phyloP scores from a whole-genome alignment of 805 yeast species.

The Wickerhamiella brachini region DNA sequence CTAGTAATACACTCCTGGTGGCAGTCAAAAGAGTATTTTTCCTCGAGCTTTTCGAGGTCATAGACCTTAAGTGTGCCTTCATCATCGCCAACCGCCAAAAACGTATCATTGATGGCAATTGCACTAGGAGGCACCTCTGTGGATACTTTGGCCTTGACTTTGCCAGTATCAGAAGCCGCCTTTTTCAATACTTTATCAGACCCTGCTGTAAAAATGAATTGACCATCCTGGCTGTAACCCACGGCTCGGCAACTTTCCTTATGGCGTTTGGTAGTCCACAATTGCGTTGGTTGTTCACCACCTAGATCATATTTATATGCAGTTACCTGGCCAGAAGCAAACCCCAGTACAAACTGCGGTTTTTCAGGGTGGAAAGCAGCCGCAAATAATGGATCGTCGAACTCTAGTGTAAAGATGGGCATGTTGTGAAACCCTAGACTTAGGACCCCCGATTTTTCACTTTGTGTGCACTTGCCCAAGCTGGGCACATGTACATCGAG shows the following conservation, averaged over 20 bases:
- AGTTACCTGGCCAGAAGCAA: constrained; percentile 69
- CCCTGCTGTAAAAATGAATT: constrained; percentile 59
- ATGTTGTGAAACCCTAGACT: neutral
- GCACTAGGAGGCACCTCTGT: constrained; percentile 17
- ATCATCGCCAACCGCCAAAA: constrained; percentile 41
- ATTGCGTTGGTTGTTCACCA: constrained; percentile 20
- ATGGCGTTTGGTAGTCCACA: constrained; percentile 85
- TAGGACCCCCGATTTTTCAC: neutral
- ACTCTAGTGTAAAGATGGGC: constrained; percentile 11
- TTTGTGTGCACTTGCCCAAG: too few relatives aligned
- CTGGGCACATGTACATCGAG: neutral
- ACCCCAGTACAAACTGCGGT: constrained; percentile 52
- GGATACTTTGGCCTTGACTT: constrained; percentile 45
- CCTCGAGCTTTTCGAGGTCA: constrained; percentile 39
- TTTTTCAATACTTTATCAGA: constrained; percentile 67
- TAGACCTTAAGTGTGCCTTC: constrained; percentile 51
- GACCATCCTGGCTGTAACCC: constrained; percentile 49
- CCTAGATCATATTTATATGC: constrained; percentile 42
- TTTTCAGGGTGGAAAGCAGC: constrained; percentile 64
- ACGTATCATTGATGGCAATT: constrained; percentile 22
- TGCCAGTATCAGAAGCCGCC: constrained; percentile 59
- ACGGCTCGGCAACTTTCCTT: constrained; percentile 75
- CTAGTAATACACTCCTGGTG: constrained; percentile 56
- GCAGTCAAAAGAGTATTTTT: constrained; percentile 37
- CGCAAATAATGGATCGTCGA: constrained; percentile 41